Evolutionary conservation across 345 rosid genomes (phyloP).

Genomic region (Carallia pectinifolia): DNA sequence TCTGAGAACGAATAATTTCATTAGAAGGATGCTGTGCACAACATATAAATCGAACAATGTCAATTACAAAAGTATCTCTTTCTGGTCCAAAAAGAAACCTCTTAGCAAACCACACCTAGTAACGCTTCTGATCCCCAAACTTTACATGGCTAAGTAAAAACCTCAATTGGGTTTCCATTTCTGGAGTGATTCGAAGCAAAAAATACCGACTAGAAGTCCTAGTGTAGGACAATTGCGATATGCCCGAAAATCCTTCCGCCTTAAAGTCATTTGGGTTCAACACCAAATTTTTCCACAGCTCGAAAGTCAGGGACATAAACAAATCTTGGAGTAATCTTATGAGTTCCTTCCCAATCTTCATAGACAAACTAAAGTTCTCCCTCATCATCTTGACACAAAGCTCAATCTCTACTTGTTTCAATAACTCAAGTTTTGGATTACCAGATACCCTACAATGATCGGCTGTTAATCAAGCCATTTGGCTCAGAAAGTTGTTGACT

Average conservation of each 20-base stretch:
- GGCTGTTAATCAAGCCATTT: slow-evolving; percentile 37
- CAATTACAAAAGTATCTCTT: slow-evolving; percentile 57
- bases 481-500: too few relatives aligned
- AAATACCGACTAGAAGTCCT: slow-evolving; percentile 71
- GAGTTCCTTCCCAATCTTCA: slow-evolving; percentile 77
- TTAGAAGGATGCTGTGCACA: slow-evolving; percentile 69
- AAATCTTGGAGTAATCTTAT: slow-evolving; percentile 69
- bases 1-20: slow-evolving; percentile 53
- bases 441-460: slow-evolving; percentile 59
- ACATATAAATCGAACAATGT: slow-evolving; percentile 72
- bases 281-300: slow-evolving; percentile 65
- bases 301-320: slow-evolving; percentile 59
- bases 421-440: slow-evolving; percentile 32
- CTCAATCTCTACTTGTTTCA: slow-evolving; percentile 57
- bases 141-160: slow-evolving; percentile 74
- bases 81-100: slow-evolving; percentile 55
- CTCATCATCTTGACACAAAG: slow-evolving; percentile 79
- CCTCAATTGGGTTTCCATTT: slow-evolving; percentile 69
- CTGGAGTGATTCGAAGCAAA: slow-evolving; percentile 57
- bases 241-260: slow-evolving; percentile 39
- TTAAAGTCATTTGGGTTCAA: slow-evolving; percentile 41
- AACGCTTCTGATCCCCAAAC: slow-evolving; percentile 68
- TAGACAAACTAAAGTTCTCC: slow-evolving; percentile 53
- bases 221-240: slow-evolving; percentile 44
- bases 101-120: slow-evolving; percentile 72